A percentile compares a stretch with the other conserved stretches of the same genome.
These are phyloP conservation scores for Pseudopyrenochaeta lycopersici DNA, from an alignment of 2,329 filamentous ascomycete species.

Conservation along the genomic window DNA sequence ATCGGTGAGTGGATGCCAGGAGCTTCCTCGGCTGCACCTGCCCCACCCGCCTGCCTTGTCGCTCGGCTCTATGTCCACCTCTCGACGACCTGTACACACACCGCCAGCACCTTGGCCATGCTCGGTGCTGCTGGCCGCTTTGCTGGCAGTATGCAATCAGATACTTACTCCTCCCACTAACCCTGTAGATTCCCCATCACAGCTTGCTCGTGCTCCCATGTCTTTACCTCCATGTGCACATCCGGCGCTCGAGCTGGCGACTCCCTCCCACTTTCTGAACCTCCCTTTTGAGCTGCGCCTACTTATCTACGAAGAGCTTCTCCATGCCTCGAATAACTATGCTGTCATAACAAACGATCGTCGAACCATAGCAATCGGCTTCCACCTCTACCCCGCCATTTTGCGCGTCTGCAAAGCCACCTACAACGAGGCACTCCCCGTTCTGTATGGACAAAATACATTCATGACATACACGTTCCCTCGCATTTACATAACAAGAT, in stretches of 20 bases:
- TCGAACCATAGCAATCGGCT: neutral
- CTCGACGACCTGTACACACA: neutral
- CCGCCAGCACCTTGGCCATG: neutral
- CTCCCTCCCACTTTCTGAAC: neutral
- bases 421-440: constrained; percentile 5
- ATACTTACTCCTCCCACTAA: neutral
- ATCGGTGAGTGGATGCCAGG: constrained; percentile 1
- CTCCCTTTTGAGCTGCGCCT: neutral
- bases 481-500: neutral
- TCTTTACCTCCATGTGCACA: neutral
- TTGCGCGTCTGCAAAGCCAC: neutral
- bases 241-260: neutral
- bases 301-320: neutral
- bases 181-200: neutral
- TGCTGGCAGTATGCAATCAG: neutral
- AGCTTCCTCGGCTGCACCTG: neutral
- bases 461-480: constrained; percentile 6
- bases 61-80: neutral
- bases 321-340: neutral
- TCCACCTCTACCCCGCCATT: neutral
- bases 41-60: neutral
- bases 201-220: neutral
- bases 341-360: neutral
- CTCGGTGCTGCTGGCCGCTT: neutral
- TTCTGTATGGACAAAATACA: constrained; percentile 12